A percentile compares a stretch with the other conserved stretches of the same genome.
phyloP scores from a whole-genome alignment of 805 yeast genomes.

The Lipomyces yamanashiensis region DNA sequence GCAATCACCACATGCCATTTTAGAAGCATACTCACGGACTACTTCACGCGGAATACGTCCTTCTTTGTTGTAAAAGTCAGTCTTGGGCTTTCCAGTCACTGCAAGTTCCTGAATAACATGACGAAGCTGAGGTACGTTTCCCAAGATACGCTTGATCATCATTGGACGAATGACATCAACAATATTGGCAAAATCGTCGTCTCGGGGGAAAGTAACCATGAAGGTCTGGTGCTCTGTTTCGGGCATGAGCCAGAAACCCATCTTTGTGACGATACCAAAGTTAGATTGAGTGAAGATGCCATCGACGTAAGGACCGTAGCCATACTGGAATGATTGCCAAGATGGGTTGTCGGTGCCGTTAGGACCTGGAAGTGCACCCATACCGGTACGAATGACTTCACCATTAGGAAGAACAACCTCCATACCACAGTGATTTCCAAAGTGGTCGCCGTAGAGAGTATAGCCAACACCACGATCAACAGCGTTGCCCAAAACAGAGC shows the following conservation, averaged over 20 bases:
- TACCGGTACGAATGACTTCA: slow-evolving; percentile 17
- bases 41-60: slow-evolving; percentile 13
- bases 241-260: slow-evolving; percentile 21
- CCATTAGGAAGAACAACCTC: slow-evolving; percentile 19
- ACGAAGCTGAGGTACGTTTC: slow-evolving; percentile 14
- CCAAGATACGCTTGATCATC: slow-evolving; percentile 2
- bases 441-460: slow-evolving; percentile 17
- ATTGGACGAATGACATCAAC: slow-evolving; percentile 9
- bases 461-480: slow-evolving; percentile 18
- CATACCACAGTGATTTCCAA: slow-evolving; percentile 19
- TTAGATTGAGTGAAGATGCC: slow-evolving; percentile 18
- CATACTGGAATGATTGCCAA: slow-evolving; percentile 16
- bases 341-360: slow-evolving; percentile 6
- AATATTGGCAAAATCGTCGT: slow-evolving; percentile 10
- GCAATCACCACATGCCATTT: slow-evolving; percentile 16
- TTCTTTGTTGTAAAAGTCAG: slow-evolving; percentile 3
- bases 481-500: slow-evolving; percentile 8
- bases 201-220: slow-evolving; percentile 14
- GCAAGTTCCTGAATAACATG: slow-evolving; percentile 16
- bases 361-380: slow-evolving; percentile 22
- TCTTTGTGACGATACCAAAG: slow-evolving; percentile 18
- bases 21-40: slow-evolving; percentile 5
- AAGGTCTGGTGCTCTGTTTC: slow-evolving; percentile 12
- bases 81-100: slow-evolving; percentile 5
- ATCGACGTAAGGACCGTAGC: slow-evolving; percentile 15